Evolutionary conservation across 2,329 filamentous ascomycete genomes (phyloP).

Genomic region (Aureobasidium sp.): DNA sequence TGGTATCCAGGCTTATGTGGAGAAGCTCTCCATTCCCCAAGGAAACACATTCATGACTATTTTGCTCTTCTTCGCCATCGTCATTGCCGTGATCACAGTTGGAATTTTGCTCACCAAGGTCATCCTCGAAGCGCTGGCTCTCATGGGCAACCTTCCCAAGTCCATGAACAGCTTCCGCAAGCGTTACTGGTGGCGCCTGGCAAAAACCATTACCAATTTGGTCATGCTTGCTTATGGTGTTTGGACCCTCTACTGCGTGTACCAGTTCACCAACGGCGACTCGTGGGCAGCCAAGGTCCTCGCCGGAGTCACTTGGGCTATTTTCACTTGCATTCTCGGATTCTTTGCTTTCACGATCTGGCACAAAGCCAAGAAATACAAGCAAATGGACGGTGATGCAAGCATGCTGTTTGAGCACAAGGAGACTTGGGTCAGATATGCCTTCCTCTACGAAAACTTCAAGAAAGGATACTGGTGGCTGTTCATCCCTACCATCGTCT

Average conservation of each 20-base stretch:
- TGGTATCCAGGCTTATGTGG: constrained; percentile 74
- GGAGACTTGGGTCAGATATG: constrained; percentile 89
- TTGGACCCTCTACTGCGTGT: constrained; percentile 93
- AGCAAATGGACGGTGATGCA: constrained; percentile 64
- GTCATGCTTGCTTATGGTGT: constrained; percentile 88
- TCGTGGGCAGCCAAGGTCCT: constrained; percentile 86
- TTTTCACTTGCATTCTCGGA: constrained; percentile 73
- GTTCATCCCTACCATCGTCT: constrained; percentile 80
- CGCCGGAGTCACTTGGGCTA: constrained; percentile 67
- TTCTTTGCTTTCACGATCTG: constrained; percentile 85
- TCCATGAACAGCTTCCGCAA: constrained; percentile 77
- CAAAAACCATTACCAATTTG: constrained; percentile 78
- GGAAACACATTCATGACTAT: constrained; percentile 96
- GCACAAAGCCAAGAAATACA: constrained; percentile 63
- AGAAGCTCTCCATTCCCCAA: constrained; percentile 74
- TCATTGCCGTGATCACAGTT: constrained; percentile 75
- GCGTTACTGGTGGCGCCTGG: constrained; percentile 91
- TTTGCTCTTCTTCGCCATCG: constrained; percentile 77
- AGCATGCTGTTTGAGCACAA: constrained; percentile 77
- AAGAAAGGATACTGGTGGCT: constrained; percentile 96
- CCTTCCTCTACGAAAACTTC: constrained; percentile 93
- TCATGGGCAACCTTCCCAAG: constrained; percentile 81
- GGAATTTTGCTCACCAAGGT: constrained; percentile 85
- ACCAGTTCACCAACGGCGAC: constrained; percentile 87
- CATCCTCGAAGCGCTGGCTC: constrained; percentile 79